phyloP scores from a whole-genome alignment of 2,329 filamentous ascomycete species.

The Sporothrix brunneoviolacea region DNA sequence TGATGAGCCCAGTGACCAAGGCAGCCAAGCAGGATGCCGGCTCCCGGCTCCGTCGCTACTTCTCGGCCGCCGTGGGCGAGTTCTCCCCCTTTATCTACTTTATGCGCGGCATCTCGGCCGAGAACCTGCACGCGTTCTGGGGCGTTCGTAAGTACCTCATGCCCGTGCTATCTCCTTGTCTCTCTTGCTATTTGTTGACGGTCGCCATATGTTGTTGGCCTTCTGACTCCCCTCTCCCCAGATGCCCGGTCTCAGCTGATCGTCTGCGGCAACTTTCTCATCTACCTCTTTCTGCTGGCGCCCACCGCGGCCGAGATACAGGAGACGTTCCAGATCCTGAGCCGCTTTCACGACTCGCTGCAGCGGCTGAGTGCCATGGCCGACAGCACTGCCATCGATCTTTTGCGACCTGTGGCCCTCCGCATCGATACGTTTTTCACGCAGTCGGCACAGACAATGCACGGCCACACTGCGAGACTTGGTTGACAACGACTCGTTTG shows the following conservation, averaged over 20 bases:
- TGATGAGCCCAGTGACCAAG: slow-evolving; percentile 40
- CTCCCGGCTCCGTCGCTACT: slow-evolving; percentile 31
- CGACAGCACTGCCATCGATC: slow-evolving; percentile 25
- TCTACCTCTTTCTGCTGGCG: slow-evolving; percentile 41
- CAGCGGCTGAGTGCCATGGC: slow-evolving; percentile 28
- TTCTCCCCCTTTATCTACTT: too few relatives aligned
- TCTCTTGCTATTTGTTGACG: background rate
- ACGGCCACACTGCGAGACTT: too few relatives aligned
- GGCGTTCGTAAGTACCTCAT: too few relatives aligned
- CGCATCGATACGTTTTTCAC: slow-evolving; percentile 35
- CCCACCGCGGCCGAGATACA: slow-evolving; percentile 29
- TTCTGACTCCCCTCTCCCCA: slow-evolving; percentile 4
- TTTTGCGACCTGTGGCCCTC: slow-evolving; percentile 31
- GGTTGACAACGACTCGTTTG: too few relatives aligned
- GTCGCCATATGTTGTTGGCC: slow-evolving; percentile 7
- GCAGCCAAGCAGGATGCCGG: slow-evolving; percentile 31
- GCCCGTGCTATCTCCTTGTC: too few relatives aligned
- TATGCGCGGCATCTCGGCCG: too few relatives aligned
- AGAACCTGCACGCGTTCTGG: slow-evolving; percentile 37
- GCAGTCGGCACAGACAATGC: slow-evolving; percentile 26
- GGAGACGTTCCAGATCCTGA: slow-evolving; percentile 30
- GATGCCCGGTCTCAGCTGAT: slow-evolving; percentile 38
- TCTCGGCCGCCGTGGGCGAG: slow-evolving; percentile 28
- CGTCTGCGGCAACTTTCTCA: slow-evolving; percentile 41
- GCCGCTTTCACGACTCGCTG: slow-evolving; percentile 31